phyloP scores from a whole-genome alignment of 208 protist species.

The Acanthamoeba castellanii region DNA sequence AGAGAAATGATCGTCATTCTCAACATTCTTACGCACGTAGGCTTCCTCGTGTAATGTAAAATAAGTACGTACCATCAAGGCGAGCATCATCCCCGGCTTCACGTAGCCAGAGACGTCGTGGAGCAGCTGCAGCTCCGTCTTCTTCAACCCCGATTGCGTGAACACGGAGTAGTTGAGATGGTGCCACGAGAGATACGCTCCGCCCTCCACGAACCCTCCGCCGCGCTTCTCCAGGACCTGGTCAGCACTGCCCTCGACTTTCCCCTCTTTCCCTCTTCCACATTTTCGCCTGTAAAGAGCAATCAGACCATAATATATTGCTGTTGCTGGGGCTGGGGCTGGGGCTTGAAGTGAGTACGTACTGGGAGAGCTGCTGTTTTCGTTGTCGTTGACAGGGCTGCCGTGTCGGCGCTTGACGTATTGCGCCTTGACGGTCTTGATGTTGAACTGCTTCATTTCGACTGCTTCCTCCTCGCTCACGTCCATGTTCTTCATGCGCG shows the following conservation, averaged over 20 bases:
- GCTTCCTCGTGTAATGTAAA: no score
- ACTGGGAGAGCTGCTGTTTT: no score
- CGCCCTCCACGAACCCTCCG: constrained; percentile 40
- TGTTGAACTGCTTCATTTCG: constrained; percentile 61
- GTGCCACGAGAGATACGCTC: constrained; percentile 77
- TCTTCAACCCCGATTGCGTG: constrained; percentile 63
- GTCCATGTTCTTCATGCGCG: background rate
- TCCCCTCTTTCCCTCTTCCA: no score
- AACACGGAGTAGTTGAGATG: constrained; percentile 78
- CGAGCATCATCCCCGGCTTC: constrained; percentile 84
- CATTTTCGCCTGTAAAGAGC: no score
- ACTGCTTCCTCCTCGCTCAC: constrained; percentile 8
- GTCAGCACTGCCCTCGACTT: background rate
- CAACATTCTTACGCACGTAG: no score
- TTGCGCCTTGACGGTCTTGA: constrained; percentile 9
- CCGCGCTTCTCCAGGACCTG: background rate
- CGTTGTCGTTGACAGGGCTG: no score
- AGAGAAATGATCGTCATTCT: no score
- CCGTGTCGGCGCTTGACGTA: background rate
- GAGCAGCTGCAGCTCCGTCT: constrained; percentile 70
- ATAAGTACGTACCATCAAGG: constrained; percentile 78
- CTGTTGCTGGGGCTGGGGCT: no score
- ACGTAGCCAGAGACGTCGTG: constrained; percentile 82
- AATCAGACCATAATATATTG: no score
- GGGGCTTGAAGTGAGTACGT: no score